Evolutionary conservation across 1,284 basidiomycete genomes (phyloP), one percentile per base, ranked within the genome.

Genomic region (Porphyrellus sp.): DNA sequence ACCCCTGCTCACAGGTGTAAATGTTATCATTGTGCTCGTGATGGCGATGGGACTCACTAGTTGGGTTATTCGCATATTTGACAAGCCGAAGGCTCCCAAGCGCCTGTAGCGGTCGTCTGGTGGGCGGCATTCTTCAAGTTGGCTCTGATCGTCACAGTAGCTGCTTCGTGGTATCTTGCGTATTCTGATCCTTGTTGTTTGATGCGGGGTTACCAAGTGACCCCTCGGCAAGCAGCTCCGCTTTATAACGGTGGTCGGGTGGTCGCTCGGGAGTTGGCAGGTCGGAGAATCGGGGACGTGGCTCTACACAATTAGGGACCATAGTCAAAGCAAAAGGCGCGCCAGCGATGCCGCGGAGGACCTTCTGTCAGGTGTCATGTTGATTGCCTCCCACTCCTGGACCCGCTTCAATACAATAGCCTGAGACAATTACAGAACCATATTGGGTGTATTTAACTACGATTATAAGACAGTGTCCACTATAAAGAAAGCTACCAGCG

Each of bases 1-100:
- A 64, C 65, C 40, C 62, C 66, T 64, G 45, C 24, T 51, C 59
- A 44, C 28, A 45, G 9, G 9, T 30, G 5, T 30, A 30, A 3
- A 9, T 27, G 6, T 40, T 6, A 15, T n/a, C 30, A 21, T 20
- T 28, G 15, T 45, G 37, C n/a, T 20, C 2, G 6, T 20, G 25
- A 12, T n/a, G n/a, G n/a, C n/a, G 15, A 20, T 2, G 11, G 20
- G 12, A 54, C 66, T 64, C 44, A 68, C 63, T 67, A 33, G 47
- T 48, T 30, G 66, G 64, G 49, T 67, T 65, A 38, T 63, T 67
- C 18, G 63, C 60, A 35, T 68, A 51, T 49, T 23, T 35, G 6
- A 51, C 8, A 21, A 64, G 63, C 23, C 47, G 55, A 20, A 64
- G 64, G 34, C 63, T 67, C 2, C 66, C 66, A 2, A 65, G 48